Percentiles rank a stretch among this genome's conserved stretches.
These are phyloP conservation scores for Mortierella alpina DNA, from an alignment of 192 early-diverging fungal genomes.

Conservation along the genomic window DNA sequence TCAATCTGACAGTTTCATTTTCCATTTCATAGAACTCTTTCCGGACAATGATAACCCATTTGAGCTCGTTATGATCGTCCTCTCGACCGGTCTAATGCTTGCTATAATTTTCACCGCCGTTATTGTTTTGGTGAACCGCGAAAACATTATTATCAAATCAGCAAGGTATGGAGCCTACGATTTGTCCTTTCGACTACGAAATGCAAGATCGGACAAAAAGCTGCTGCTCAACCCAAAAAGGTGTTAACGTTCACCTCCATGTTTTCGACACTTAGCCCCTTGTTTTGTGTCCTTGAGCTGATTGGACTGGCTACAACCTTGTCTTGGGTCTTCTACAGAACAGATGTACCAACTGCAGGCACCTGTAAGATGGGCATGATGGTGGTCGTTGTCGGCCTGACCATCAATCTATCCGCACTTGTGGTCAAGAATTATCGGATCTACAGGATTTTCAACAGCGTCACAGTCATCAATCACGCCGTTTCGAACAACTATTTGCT, in stretches of 20 bases:
- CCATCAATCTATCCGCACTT: constrained; percentile 36
- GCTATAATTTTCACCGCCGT: constrained; percentile 3
- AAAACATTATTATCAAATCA: constrained; percentile 43
- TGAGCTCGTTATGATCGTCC: constrained; percentile 9
- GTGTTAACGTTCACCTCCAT: neutral
- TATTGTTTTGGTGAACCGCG: constrained; percentile 19
- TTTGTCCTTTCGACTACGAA: neutral
- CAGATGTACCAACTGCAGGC: constrained; percentile 3
- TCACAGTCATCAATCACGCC: constrained; percentile 28
- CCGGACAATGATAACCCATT: constrained; percentile 1
- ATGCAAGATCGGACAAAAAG: too few relatives aligned
- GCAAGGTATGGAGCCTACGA: constrained; percentile 22
- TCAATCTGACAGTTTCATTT: neutral
- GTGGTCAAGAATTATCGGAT: constrained; percentile 36
- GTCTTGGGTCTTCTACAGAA: constrained; percentile 14
- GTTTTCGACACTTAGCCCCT: neutral
- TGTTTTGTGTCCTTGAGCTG: constrained; percentile 27
- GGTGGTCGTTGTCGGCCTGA: constrained; percentile 14
- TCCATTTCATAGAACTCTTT: constrained; percentile 14
- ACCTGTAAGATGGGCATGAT: constrained; percentile 22
- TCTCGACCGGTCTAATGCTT: constrained; percentile 8
- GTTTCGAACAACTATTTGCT: constrained; percentile 25
- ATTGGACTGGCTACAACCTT: constrained; percentile 22
- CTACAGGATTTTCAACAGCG: constrained; percentile 33
- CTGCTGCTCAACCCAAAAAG: neutral